Evolutionary conservation across 805 yeast genomes (phyloP).

Genomic region (Candida succiphila): DNA sequence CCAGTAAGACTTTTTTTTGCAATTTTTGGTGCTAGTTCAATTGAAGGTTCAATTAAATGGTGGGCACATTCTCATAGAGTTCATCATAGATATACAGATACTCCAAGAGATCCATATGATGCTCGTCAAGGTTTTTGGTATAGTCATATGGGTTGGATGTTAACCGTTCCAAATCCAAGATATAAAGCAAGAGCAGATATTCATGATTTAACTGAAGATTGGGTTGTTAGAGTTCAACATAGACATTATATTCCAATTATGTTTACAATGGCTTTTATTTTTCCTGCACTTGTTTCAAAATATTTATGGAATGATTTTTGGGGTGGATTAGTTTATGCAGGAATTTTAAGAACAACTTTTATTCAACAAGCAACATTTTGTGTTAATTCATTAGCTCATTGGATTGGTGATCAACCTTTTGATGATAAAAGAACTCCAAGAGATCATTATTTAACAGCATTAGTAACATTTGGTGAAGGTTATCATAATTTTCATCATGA

Average conservation of each 20-base stretch:
- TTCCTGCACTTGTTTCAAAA: slow-evolving; percentile 54
- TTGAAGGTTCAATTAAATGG: slow-evolving; percentile 84
- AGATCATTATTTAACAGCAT: slow-evolving; percentile 71
- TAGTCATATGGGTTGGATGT: slow-evolving; percentile 84
- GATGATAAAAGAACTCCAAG: slow-evolving; percentile 84
- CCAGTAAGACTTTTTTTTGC: slow-evolving; percentile 61
- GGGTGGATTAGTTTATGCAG: slow-evolving; percentile 75
- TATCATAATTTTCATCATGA: slow-evolving; percentile 88
- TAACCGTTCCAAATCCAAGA: slow-evolving; percentile 70
- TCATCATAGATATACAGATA: slow-evolving; percentile 82
- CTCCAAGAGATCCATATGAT: slow-evolving; percentile 76
- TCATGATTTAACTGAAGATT: slow-evolving; percentile 66
- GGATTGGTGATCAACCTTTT: slow-evolving; percentile 80
- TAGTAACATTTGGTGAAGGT: slow-evolving; percentile 84
- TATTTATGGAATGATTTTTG: slow-evolving; percentile 46
- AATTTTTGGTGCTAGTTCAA: slow-evolving; percentile 71
- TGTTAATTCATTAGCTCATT: slow-evolving; percentile 79
- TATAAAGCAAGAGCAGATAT: slow-evolving; percentile 76
- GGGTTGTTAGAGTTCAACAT: slow-evolving; percentile 76
- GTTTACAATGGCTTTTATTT: slow-evolving; percentile 47
- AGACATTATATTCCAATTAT: slow-evolving; percentile 61
- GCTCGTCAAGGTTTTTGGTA: slow-evolving; percentile 80
- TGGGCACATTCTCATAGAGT: slow-evolving; percentile 83
- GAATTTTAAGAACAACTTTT: slow-evolving; percentile 55
- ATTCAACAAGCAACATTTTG: slow-evolving; percentile 85